Conservation (phyloP, 2,329 filamentous ascomycete species). For the Fusarium algeriense region DNA sequence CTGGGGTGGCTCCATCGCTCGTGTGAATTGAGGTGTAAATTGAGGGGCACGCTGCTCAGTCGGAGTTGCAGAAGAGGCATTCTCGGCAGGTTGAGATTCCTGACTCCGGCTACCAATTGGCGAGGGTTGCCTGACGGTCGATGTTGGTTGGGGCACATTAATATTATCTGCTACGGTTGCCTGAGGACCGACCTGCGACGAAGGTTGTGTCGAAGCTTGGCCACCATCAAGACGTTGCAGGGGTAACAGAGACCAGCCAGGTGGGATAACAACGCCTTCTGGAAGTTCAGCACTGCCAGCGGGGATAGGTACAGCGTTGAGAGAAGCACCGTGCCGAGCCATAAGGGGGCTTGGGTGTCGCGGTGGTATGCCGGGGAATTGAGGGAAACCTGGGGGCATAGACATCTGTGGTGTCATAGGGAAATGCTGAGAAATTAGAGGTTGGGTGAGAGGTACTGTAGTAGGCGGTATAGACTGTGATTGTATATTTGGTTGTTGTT, state of each 20-base stretch:
- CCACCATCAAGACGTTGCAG: constrained; percentile 65
- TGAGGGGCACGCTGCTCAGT: constrained; percentile 29
- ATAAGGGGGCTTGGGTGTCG: constrained; percentile 58
- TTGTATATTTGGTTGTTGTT: constrained; percentile 42
- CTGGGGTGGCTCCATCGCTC: constrained; percentile 43
- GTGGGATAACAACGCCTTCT: constrained; percentile 72
- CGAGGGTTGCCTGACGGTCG: constrained; percentile 29
- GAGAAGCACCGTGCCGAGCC: constrained; percentile 61
- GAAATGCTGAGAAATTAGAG: constrained; percentile 29
- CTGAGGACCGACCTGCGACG: constrained; percentile 40
- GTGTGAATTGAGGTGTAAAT: constrained; percentile 29
- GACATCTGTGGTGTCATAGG: constrained; percentile 35
- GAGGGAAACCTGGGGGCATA: constrained; percentile 31
- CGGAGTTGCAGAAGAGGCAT: constrained; percentile 2
- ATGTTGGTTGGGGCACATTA: constrained; percentile 18
- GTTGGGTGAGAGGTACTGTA: constrained; percentile 16
- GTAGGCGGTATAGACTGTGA: constrained; percentile 26
- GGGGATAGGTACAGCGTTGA: constrained; percentile 65
- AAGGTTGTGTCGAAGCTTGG: constrained; percentile 40
- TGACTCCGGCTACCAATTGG: constrained; percentile 32
- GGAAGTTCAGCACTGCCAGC: constrained; percentile 72
- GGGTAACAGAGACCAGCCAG: constrained; percentile 74
- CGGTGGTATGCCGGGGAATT: constrained; percentile 47
- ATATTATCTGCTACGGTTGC: constrained; percentile 28
- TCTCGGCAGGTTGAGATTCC: constrained; percentile 22